Percentiles rank a stretch among this genome's conserved stretches.
Conservation (phyloP, 192 early-diverging fungal species). For the Thamnidium elegans region DNA sequence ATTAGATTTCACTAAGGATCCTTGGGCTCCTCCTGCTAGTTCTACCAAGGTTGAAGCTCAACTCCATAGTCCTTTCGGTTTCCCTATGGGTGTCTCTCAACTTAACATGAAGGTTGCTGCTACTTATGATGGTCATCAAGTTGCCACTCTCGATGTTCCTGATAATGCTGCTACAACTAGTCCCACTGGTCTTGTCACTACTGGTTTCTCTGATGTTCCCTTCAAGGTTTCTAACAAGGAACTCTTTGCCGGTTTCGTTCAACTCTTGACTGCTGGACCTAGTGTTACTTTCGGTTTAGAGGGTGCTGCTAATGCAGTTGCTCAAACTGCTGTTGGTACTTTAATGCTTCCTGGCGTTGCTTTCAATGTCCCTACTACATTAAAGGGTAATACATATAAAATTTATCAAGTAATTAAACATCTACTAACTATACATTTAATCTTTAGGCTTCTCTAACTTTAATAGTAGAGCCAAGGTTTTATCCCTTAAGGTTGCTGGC, state of each 20-base stretch:
- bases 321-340: constrained; percentile 37
- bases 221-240: constrained; percentile 21
- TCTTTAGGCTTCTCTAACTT: constrained; percentile 30
- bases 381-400: constrained; percentile 29
- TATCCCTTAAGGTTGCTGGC: neutral
- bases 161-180: constrained; percentile 25
- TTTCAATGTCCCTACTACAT: constrained; percentile 36
- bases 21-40: constrained; percentile 42
- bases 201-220: constrained; percentile 31
- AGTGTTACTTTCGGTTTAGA: constrained; percentile 25
- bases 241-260: constrained; percentile 30
- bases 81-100: constrained; percentile 30
- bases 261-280: constrained; percentile 23
- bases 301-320: constrained; percentile 28
- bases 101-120: constrained; percentile 34
- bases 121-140: constrained; percentile 11
- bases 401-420: neutral
- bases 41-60: constrained; percentile 41
- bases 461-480: constrained; percentile 21
- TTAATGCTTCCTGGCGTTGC: constrained; percentile 39
- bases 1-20: constrained; percentile 47
- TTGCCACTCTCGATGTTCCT: constrained; percentile 35
- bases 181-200: constrained; percentile 13
- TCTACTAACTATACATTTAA: constrained; percentile 6
- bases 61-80: constrained; percentile 39